Percentiles rank a stretch among this genome's conserved stretches.
Evolutionary conservation across 345 rosid species (phyloP).

Genomic region (Capsella bursapastoris): DNA sequence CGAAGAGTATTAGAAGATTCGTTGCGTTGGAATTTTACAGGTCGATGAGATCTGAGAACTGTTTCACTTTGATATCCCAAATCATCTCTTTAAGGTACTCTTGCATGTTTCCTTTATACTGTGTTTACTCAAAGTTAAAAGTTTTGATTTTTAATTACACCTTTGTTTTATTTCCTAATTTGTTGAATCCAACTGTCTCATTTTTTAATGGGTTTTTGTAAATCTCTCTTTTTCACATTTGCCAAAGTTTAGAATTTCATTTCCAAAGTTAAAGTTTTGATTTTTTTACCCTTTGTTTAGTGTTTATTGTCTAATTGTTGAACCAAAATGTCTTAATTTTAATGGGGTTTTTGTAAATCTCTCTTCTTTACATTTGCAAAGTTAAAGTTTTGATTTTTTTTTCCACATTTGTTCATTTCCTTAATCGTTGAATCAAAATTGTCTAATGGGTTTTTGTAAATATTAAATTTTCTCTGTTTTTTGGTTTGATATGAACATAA

Average conservation of each 20-base stretch:
- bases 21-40: conserved; percentile 17
- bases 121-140: not conserved
- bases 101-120: conserved; percentile 19
- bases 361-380: not conserved
- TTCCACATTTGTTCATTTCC: too few species aligned
- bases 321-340: not conserved
- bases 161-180: not conserved
- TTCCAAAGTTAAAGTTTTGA: not conserved
- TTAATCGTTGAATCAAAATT: too few species aligned
- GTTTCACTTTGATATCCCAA: conserved; percentile 36
- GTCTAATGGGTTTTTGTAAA: too few species aligned
- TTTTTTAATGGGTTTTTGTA: not conserved
- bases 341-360: not conserved
- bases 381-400: not conserved
- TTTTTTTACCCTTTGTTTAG: not conserved
- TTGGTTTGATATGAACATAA: not conserved
- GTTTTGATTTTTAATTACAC: not conserved
- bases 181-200: not conserved
- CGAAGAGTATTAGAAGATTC: conserved; percentile 11
- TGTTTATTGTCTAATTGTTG: not conserved
- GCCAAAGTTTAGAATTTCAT: not conserved
- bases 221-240: not conserved
- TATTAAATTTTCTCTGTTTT: too few species aligned
- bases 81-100: conserved; percentile 50
- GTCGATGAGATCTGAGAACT: conserved; percentile 53